phyloP scores from a whole-genome alignment of 805 yeast species.

The Ogataea salicorniae region DNA sequence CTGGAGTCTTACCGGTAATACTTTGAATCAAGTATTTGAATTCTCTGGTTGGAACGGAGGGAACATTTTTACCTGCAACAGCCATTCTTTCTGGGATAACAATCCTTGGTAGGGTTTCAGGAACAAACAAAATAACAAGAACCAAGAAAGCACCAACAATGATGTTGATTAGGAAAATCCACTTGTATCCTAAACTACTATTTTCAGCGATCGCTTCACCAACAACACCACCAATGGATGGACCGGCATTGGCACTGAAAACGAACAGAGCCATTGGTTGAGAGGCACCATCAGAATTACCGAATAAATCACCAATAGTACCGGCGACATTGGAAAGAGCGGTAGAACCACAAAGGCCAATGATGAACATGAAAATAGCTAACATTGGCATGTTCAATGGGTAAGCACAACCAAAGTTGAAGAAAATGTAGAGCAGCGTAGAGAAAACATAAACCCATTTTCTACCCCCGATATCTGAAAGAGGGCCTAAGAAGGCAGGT shows the following conservation, averaged over 20 bases:
- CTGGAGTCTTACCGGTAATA: constrained; percentile 17
- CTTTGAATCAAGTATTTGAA: constrained; percentile 15
- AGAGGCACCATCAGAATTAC: constrained; percentile 31
- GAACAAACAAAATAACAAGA: constrained; percentile 22
- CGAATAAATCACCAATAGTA: constrained; percentile 32
- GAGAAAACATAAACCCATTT: constrained; percentile 34
- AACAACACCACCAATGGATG: constrained; percentile 32
- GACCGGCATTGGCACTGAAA: constrained; percentile 32
- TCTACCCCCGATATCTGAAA: constrained; percentile 33
- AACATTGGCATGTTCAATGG: constrained; percentile 30
- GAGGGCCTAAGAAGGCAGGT: constrained; percentile 33
- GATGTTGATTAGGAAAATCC: constrained; percentile 31
- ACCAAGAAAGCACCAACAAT: constrained; percentile 27
- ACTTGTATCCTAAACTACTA: constrained; percentile 25
- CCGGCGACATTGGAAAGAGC: constrained; percentile 33
- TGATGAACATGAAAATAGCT: constrained; percentile 30
- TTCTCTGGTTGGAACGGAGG: constrained; percentile 24
- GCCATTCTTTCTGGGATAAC: constrained; percentile 30
- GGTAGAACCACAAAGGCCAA: constrained; percentile 30
- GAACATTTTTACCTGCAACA: constrained; percentile 19
- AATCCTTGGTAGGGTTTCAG: constrained; percentile 33
- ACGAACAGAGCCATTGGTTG: constrained; percentile 34
- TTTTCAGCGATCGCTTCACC: constrained; percentile 33
- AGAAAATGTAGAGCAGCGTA: constrained; percentile 23
- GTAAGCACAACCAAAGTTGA: constrained; percentile 33